Base-by-base conservation (phyloP, 805 yeast species). In the Candida golubevii region DNA sequence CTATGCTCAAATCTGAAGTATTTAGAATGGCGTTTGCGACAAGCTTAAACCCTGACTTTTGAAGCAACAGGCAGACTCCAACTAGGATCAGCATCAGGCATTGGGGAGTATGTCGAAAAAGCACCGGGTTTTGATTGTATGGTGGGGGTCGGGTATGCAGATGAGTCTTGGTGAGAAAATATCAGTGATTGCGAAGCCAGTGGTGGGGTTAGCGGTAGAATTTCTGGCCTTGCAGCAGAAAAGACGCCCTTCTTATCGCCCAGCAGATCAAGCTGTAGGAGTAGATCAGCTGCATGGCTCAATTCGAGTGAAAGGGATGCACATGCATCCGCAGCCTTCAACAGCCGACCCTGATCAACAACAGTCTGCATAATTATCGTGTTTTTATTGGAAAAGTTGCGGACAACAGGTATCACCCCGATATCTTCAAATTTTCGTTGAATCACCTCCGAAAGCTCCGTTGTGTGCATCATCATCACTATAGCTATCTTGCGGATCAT, bases 321-420 rank as follows among this genome's bases (percentile, higher is more conserved):
- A 41, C 48, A 15, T 15, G 42, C 27, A 32, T 44, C 50, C 23
- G 46, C 56, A 8, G 51, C 44, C 38, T 43, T 38, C 14, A 45
- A 40, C 12, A 42, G 28, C 15, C 48, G 35, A 18, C 53, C 55
- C 27, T 35, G 46, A 29, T 52, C 53, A 13, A 42, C 35, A n/a
- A 52, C 39, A 6, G 44, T 39, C 28, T 41, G 54, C 48, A 47
- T 40, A 18, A 42, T 37, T n/a, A 33, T 39, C 9, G 47, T 43
- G 37, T 53, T 49, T 30, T 51, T 44, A 38, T 49, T 57, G 33
- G 50, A 34, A 53, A 60, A 65, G 51, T 62, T 63, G 47, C 60
- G 61, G 18, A 69, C 55, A 14, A 76, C 80, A 13, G 72, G 73
- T n/a, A 76, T 67, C 10, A 78, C 83, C 1, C 83, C 83, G 39